A percentile compares a stretch with the other conserved stretches of the same genome.
Conservation (phyloP, 2,329 filamentous ascomycete species). For the Fusarium oligoseptatum region DNA sequence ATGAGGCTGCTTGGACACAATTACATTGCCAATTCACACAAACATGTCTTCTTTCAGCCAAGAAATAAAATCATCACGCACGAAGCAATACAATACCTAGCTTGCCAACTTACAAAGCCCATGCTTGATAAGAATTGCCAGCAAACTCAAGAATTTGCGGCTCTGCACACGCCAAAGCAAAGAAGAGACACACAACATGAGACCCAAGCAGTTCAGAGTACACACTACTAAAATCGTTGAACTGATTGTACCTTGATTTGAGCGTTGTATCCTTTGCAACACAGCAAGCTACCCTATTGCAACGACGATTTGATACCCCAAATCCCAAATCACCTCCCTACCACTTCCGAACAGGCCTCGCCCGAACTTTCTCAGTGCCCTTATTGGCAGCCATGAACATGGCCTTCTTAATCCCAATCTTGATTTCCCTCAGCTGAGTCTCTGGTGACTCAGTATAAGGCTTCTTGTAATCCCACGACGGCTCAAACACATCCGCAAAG, state of each 20-base stretch:
- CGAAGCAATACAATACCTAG: too few relatives aligned
- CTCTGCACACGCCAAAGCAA: background rate
- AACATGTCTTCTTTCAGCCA: background rate
- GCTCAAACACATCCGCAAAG: conserved; percentile 25
- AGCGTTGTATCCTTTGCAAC: background rate
- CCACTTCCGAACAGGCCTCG: background rate
- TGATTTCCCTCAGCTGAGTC: conserved; percentile 17
- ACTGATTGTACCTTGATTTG: background rate
- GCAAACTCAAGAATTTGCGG: background rate
- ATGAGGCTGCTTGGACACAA: background rate
- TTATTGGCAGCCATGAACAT: conserved; percentile 28
- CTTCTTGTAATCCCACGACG: background rate
- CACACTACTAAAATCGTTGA: too few relatives aligned
- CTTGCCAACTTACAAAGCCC: background rate
- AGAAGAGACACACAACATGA: background rate
- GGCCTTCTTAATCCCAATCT: conserved; percentile 22
- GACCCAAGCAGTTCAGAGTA: background rate
- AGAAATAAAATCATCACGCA: background rate
- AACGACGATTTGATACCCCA: background rate
- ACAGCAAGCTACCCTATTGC: background rate
- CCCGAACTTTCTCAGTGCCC: conserved; percentile 6
- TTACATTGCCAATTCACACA: background rate
- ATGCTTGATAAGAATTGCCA: background rate
- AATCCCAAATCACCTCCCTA: background rate
- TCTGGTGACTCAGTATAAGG: conserved; percentile 14